Evolutionary conservation across 2,329 filamentous ascomycete genomes (phyloP), one percentile per base, ranked within the genome.

Genomic region (Rhynchosporium secalis): DNA sequence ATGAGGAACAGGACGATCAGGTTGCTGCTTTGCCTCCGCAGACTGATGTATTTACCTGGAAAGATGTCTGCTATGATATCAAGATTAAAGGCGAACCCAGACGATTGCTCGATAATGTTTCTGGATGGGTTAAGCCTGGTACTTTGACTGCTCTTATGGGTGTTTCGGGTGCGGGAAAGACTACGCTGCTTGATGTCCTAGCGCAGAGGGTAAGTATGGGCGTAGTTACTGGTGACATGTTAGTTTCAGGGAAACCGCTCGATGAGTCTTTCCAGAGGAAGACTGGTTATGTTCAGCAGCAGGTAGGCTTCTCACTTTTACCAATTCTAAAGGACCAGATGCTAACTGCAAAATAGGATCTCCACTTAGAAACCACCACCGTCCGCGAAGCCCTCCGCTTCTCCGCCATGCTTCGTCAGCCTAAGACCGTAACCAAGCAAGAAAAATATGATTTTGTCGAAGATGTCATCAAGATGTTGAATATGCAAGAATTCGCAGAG

Each of bases 201-300:
- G 92, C 91, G 0, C 68, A 91, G 63, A 88, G 93, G 73, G 90
- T 90, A 4, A 92, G 90, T 0, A 95, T 95, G 87, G 93, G 93
- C 76, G 88, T 96, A 9, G 91, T 97, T 57, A 87, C 85, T 4
- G 93, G 93, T 57, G 89, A 95, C 69, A 96, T 96, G 88, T 60
- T 72, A 0, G 68, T 74, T 7, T 68, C 65, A 3, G 72, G 72
- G 1, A 69, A 70, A 38, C 66, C 66, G 2, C 64, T 69, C 2
- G 66, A 71, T 54, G 81, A 83, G 47, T 92, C 89, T 1, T 96
- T 96, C 82, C 92, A 96, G 75, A 88, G 92, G 66, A 95, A 94
- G 78, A 96, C 91, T 0, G 93, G 92, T 40, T 96, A 96, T 69
- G 92, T 94, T 45, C 91, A 96, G 73, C 93, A 97, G 75, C 92